Base-by-base conservation (phyloP, 73 alveolate species). In the Paraurostyla sp. region DNA sequence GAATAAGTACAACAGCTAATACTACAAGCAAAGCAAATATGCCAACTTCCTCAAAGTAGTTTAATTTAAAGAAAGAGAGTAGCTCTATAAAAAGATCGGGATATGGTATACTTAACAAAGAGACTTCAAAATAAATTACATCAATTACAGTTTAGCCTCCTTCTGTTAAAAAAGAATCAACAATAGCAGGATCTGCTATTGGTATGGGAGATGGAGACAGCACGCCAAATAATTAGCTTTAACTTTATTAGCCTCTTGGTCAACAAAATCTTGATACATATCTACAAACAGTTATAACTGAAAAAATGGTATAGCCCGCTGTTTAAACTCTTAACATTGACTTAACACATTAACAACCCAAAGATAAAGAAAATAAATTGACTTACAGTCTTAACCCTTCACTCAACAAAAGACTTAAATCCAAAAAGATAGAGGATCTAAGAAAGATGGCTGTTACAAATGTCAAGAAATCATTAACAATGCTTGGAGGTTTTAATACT, bases 371-470 rank as follows among this genome's bases (percentile, higher is more conserved):
- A n/a, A n/a, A n/a, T 18, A 73, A 49, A 73, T 15, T 11, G 27
- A 36, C 71, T 32, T 54, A 78, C 33, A 78, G 71, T 52, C 32
- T 78, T 23, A 78, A 78, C 32, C 89, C 89, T 35, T 46, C 80
- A 9, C 2, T 78, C 0, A 78, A 78, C 52, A 78, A 54, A 54
- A 27, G 78, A 33, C 49, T 78, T 0, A 78, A 78, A 36, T 29
- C 89, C 2, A 78, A 78, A 35, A 78, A 52, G 60, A 78, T 78
- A 7, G 89, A 78, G 40, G 89, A 78, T 27, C 78, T 54, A 2
- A n/a, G 89, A 6, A 78, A 78, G 29, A 20, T 43, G 20, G 89
- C 89, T 7, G 89, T 78, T 20, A 36, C 2, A 7, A 78, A 78
- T 20, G 40, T 78, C 40, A 78, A 78, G 62, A 50, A 54, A 20